Evolutionary conservation across 129 eudicot species (phyloP).

Genomic region (Tagetes erecta): DNA sequence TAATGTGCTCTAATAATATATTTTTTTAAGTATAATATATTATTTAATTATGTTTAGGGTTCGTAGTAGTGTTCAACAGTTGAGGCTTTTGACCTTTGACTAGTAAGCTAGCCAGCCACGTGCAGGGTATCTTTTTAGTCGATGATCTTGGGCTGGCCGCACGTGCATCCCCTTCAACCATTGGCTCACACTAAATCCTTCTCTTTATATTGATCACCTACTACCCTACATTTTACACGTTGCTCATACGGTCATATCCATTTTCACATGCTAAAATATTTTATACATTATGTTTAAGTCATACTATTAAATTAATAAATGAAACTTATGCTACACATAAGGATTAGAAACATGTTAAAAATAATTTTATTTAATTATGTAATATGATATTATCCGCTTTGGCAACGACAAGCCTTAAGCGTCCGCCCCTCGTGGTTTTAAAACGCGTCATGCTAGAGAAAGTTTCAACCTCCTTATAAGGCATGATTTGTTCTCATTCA

Average conservation of each 20-base stretch:
- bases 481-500: too few relatives aligned
- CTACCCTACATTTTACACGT: slow-evolving; percentile 24
- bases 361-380: too few relatives aligned
- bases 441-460: too few relatives aligned
- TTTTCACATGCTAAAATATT: slow-evolving; percentile 23
- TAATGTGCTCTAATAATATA: slow-evolving; percentile 17
- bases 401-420: too few relatives aligned
- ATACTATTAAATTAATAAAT: too few relatives aligned
- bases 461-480: too few relatives aligned
- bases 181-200: slow-evolving; percentile 29
- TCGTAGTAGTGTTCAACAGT: slow-evolving; percentile 36
- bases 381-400: too few relatives aligned
- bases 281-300: neutral
- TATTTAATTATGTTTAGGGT: slow-evolving; percentile 1
- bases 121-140: slow-evolving; percentile 93
- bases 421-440: too few relatives aligned
- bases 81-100: slow-evolving; percentile 88
- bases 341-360: too few relatives aligned
- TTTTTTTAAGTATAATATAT: neutral
- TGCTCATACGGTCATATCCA: slow-evolving; percentile 5
- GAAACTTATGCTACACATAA: too few relatives aligned
- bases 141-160: slow-evolving; percentile 61
- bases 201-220: slow-evolving; percentile 11
- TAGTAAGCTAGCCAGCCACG: slow-evolving; percentile 62
- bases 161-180: slow-evolving; percentile 63